Base-by-base conservation (phyloP, 2,329 filamentous ascomycete species). In the Spiromastix sp. region DNA sequence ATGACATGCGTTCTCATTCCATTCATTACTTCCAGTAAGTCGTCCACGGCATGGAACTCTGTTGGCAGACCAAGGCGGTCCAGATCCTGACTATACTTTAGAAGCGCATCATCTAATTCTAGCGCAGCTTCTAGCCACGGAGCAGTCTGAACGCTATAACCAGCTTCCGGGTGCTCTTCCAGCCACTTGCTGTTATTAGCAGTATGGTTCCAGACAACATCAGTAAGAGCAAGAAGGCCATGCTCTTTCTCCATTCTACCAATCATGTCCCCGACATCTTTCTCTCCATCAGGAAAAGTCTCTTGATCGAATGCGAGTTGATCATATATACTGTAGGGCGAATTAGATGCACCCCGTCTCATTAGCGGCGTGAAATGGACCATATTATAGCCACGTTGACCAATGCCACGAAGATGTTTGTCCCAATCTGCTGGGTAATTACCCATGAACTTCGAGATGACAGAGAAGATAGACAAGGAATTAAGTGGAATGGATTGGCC, bases 361-460 rank as follows among this genome's bases (percentile, higher is more conserved):
- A 93, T 91, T 46, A 98, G 68, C 7, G 91, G 91, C 2, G 91
- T 95, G 59, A 98, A 98, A 60, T 98, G 91, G 41, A 98, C 78
- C 86, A 96, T 95, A 64, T 98, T 98, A 70, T 98, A 98, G 30
- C 87, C 87, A 42, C 91, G 74, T 50, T 83, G 77, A 55, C 84
- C 83, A 56, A 98, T 94, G 18, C 91, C 87, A 38, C 74, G 72
- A 38, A 98, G 66, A 56, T 96, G 89, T 34, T 77, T 81, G 55
- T 95, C 77, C 87, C 89, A 98, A 51, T 94, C 84, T 11, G 70
- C 70, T 0, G 89, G 85, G 54, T 91, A 94, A 52, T 80, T 79
- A 43, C 91, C 91, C 85, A 98, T 93, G 64, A 95, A 95, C 63
- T 98, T 98, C 55, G 89, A 95, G 43, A 98, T 84, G 37, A 89